These are phyloP conservation scores for Podila epigama DNA, from an alignment of 192 early-diverging fungal genomes.

Conservation along the genomic window DNA sequence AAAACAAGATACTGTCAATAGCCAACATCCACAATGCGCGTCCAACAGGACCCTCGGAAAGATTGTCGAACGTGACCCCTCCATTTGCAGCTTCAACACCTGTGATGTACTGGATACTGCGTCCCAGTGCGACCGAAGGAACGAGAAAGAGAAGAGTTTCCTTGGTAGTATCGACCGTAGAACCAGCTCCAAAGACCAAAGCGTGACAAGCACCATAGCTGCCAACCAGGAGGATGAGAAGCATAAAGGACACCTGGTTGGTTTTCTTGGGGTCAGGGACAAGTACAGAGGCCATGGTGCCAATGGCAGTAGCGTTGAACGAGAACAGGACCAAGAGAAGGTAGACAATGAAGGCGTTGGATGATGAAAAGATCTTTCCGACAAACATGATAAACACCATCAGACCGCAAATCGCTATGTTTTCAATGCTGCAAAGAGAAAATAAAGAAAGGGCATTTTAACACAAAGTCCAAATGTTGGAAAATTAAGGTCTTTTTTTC, in stretches of 20 bases:
- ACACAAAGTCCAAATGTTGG: neutral
- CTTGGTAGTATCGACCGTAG: slow-evolving; percentile 2
- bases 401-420: slow-evolving; percentile 30
- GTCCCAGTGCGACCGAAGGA: slow-evolving; percentile 39
- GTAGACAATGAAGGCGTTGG: slow-evolving; percentile 37
- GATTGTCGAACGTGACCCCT: slow-evolving; percentile 35
- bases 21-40: slow-evolving; percentile 47
- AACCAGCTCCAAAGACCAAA: slow-evolving; percentile 27
- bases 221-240: slow-evolving; percentile 24
- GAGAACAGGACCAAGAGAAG: slow-evolving; percentile 48
- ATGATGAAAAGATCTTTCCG: slow-evolving; percentile 32
- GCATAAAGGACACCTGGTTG: slow-evolving; percentile 21
- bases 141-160: slow-evolving; percentile 41
- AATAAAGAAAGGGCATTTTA: neutral
- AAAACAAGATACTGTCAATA: slow-evolving; percentile 40
- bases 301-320: slow-evolving; percentile 37
- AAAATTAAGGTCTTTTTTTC: neutral
- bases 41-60: slow-evolving; percentile 23
- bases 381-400: slow-evolving; percentile 45
- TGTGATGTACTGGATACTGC: slow-evolving; percentile 48
- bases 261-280: slow-evolving; percentile 46
- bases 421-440: slow-evolving; percentile 14
- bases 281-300: slow-evolving; percentile 32
- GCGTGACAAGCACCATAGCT: slow-evolving; percentile 26
- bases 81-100: slow-evolving; percentile 31